Conservation (phyloP, 352 stramenopile genomes). For the Globisporangium camurandrum region DNA sequence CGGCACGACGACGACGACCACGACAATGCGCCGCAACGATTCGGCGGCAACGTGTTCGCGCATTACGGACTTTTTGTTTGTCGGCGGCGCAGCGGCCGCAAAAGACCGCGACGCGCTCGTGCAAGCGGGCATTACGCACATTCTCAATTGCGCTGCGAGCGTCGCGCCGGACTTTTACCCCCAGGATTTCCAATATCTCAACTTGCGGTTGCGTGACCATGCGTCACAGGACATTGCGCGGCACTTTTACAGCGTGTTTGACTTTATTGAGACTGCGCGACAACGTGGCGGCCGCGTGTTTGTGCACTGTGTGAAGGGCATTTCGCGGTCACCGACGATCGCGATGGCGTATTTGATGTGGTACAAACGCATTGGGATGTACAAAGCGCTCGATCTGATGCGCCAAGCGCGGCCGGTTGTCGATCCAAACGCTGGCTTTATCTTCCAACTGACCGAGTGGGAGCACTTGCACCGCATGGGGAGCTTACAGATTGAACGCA, state of each 20-base stretch:
- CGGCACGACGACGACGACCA: slow-evolving; percentile 5
- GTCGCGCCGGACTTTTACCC: slow-evolving; percentile 72
- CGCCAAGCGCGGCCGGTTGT: slow-evolving; percentile 65
- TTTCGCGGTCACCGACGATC: slow-evolving; percentile 83
- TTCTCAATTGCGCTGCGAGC: slow-evolving; percentile 84
- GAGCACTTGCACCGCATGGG: slow-evolving; percentile 57
- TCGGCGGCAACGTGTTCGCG: slow-evolving; percentile 68
- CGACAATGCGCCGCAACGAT: slow-evolving; percentile 34
- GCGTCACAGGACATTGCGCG: slow-evolving; percentile 77
- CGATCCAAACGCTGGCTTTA: slow-evolving; percentile 82
- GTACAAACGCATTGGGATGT: slow-evolving; percentile 76
- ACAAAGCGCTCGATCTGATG: slow-evolving; percentile 76
- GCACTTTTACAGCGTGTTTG: slow-evolving; percentile 85
- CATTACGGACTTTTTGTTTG: slow-evolving; percentile 84
- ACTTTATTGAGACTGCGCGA: slow-evolving; percentile 81
- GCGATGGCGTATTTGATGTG: slow-evolving; percentile 88
- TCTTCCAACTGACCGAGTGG: slow-evolving; percentile 87
- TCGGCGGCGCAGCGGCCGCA: slow-evolving; percentile 71
- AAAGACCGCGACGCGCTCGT: slow-evolving; percentile 68
- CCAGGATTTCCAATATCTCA: slow-evolving; percentile 78
- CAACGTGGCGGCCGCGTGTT: slow-evolving; percentile 67
- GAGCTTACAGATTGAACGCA: slow-evolving; percentile 35
- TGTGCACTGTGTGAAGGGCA: slow-evolving; percentile 85
- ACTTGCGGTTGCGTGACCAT: slow-evolving; percentile 84
- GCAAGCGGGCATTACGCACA: slow-evolving; percentile 77